A percentile compares a stretch with the other conserved stretches of the same genome.
Conservation (phyloP, 2,329 filamentous ascomycete species). For the Pseudogymnoascus sp. region DNA sequence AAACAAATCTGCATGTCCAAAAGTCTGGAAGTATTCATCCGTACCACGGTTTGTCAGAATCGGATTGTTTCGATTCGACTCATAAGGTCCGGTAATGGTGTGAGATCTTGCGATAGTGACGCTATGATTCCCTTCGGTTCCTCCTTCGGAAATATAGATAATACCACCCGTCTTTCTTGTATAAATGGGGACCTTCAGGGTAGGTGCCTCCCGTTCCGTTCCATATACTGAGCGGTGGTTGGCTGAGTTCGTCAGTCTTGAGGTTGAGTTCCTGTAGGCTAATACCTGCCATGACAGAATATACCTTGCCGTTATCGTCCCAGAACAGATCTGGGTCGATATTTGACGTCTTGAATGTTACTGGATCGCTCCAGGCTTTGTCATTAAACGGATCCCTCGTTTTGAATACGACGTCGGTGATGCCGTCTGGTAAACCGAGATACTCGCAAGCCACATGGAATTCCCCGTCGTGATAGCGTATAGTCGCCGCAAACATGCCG, state of each 20-base stretch:
- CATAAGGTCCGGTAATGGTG: slow-evolving; percentile 52
- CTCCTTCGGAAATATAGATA: slow-evolving; percentile 52
- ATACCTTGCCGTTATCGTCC: slow-evolving; percentile 46
- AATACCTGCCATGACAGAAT: slow-evolving; percentile 41
- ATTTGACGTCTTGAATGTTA: slow-evolving; percentile 50
- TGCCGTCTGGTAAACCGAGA: slow-evolving; percentile 24
- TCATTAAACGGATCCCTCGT: slow-evolving; percentile 43
- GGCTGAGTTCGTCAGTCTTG: slow-evolving; percentile 47
- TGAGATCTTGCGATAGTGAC: slow-evolving; percentile 47
- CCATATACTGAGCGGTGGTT: slow-evolving; percentile 43
- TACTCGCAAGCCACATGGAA: slow-evolving; percentile 43
- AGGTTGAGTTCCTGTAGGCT: slow-evolving; percentile 31
- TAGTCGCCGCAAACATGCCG: slow-evolving; percentile 40
- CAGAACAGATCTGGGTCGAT: slow-evolving; percentile 55
- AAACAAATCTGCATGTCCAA: slow-evolving; percentile 37
- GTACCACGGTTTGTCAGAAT: slow-evolving; percentile 44
- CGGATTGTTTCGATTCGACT: slow-evolving; percentile 48
- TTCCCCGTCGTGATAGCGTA: slow-evolving; percentile 35
- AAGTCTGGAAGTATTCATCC: slow-evolving; percentile 37
- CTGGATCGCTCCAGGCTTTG: slow-evolving; percentile 53
- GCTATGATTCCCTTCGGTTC: slow-evolving; percentile 52
- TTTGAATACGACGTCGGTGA: slow-evolving; percentile 18
- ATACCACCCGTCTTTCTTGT: slow-evolving; percentile 49
- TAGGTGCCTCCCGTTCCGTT: slow-evolving; percentile 49
- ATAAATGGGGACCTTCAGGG: slow-evolving; percentile 52